Evolutionary conservation across 1,284 basidiomycete species (phyloP).

Genomic region (Leucoagaricus sp.): DNA sequence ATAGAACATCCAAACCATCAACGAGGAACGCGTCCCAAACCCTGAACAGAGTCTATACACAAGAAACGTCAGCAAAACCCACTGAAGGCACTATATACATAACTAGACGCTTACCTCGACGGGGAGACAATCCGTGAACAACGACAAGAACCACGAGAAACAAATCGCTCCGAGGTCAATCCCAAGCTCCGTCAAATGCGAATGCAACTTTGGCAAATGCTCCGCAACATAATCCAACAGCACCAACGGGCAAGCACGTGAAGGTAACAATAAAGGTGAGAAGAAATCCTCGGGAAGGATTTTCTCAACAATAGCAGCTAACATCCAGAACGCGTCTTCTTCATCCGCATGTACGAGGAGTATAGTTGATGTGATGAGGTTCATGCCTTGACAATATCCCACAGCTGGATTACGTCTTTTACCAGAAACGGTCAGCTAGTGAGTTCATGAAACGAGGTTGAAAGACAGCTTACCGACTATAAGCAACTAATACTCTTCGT

Average conservation of each 20-base stretch:
- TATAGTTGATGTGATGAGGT: conserved; percentile 91
- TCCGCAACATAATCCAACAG: conserved; percentile 86
- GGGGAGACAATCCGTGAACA: conserved; percentile 96
- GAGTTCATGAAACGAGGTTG: background rate
- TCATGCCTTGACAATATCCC: conserved; percentile 95
- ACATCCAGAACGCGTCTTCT: conserved; percentile 97
- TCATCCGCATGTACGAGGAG: conserved; percentile 91
- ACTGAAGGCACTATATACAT: background rate
- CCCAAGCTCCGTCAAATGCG: conserved; percentile 78
- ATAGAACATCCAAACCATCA: conserved; percentile 91
- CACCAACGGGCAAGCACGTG: conserved; percentile 92
- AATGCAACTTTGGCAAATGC: conserved; percentile 72
- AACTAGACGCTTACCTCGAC: conserved; percentile 70
- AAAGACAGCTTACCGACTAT: conserved; percentile 84
- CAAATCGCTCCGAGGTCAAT: conserved; percentile 94
- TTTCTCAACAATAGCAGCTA: conserved; percentile 86
- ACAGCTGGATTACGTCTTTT: conserved; percentile 79
- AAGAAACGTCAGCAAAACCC: conserved; percentile 1
- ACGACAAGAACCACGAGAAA: conserved; percentile 96
- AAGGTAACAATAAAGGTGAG: conserved; percentile 81
- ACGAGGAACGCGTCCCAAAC: conserved; percentile 97
- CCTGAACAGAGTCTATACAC: conserved; percentile 74
- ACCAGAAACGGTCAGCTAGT: background rate
- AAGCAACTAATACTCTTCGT: conserved; percentile 86
- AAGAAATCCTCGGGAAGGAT: conserved; percentile 85